phyloP scores from a whole-genome alignment of 768 basidiomycete genomes.

The Amylocystis lapponica region DNA sequence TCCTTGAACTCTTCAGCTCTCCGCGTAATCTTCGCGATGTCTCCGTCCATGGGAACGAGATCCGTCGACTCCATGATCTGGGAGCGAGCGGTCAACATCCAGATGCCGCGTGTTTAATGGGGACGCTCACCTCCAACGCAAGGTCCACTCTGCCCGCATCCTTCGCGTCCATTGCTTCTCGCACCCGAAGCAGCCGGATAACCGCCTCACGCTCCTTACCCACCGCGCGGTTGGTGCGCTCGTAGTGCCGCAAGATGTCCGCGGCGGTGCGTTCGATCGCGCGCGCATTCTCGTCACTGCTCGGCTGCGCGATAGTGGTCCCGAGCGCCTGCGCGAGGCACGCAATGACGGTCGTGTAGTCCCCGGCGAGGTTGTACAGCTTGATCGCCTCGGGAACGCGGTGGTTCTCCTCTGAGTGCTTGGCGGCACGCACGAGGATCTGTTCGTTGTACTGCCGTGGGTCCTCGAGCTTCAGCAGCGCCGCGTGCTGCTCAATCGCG shows the following conservation, averaged over 20 bases:
- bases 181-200: slow-evolving; percentile 67
- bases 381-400: slow-evolving; percentile 89
- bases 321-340: slow-evolving; percentile 87
- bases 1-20: slow-evolving; percentile 88
- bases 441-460: slow-evolving; percentile 68
- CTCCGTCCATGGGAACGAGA: slow-evolving; percentile 81
- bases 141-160: slow-evolving; percentile 65
- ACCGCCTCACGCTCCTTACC: slow-evolving; percentile 73
- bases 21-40: slow-evolving; percentile 78
- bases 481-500: slow-evolving; percentile 77
- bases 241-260: slow-evolving; percentile 77
- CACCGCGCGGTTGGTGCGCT: slow-evolving; percentile 64
- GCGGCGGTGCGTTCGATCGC: slow-evolving; percentile 67
- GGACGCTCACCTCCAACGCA: slow-evolving; percentile 67
- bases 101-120: not conserved
- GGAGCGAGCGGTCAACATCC: not conserved
- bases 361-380: slow-evolving; percentile 90
- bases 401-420: slow-evolving; percentile 76
- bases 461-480: slow-evolving; percentile 67
- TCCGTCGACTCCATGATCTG: slow-evolving; percentile 86
- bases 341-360: slow-evolving; percentile 81
- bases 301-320: slow-evolving; percentile 66
- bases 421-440: slow-evolving; percentile 80
- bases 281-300: slow-evolving; percentile 53
- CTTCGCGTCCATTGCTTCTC: slow-evolving; percentile 77